Conservation (phyloP, 1,284 basidiomycete genomes). For the Anthracocystis panici-leucophaei region DNA sequence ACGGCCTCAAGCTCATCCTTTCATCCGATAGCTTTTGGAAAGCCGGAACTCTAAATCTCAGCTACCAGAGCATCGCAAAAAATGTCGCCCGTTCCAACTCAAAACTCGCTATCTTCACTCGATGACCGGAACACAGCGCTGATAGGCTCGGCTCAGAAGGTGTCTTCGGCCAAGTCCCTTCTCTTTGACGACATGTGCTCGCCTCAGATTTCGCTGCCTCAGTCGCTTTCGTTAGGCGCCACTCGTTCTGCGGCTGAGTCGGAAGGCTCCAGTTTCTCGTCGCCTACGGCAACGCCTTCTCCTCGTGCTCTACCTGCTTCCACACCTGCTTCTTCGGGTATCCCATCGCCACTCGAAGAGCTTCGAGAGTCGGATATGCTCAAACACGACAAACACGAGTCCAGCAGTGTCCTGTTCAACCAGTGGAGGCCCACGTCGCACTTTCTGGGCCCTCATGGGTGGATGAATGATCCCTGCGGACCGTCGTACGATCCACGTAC, state of each 20-base stretch:
- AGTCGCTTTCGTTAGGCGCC: neutral
- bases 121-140: neutral
- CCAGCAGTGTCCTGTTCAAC: slow-evolving; percentile 20
- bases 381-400: neutral
- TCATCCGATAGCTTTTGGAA: neutral
- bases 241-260: slow-evolving; percentile 14
- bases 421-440: slow-evolving; percentile 53
- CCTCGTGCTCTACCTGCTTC: slow-evolving; percentile 7
- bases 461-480: slow-evolving; percentile 62
- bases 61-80: too few species aligned
- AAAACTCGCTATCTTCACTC: neutral
- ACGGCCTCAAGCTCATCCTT: neutral
- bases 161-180: neutral
- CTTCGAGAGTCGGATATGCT: slow-evolving; percentile 22
- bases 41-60: neutral
- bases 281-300: slow-evolving; percentile 18
- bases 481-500: slow-evolving; percentile 51
- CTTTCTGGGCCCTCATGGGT: slow-evolving; percentile 56
- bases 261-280: slow-evolving; percentile 14
- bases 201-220: slow-evolving; percentile 14
- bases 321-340: slow-evolving; percentile 29
- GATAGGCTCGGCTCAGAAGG: slow-evolving; percentile 7
- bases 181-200: slow-evolving; percentile 7
- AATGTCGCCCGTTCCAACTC: slow-evolving; percentile 29
- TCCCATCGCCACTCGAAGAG: slow-evolving; percentile 24